phyloP scores from a whole-genome alignment of 495 filamentous ascomycete genomes.

The Sordaria brevicollis region DNA sequence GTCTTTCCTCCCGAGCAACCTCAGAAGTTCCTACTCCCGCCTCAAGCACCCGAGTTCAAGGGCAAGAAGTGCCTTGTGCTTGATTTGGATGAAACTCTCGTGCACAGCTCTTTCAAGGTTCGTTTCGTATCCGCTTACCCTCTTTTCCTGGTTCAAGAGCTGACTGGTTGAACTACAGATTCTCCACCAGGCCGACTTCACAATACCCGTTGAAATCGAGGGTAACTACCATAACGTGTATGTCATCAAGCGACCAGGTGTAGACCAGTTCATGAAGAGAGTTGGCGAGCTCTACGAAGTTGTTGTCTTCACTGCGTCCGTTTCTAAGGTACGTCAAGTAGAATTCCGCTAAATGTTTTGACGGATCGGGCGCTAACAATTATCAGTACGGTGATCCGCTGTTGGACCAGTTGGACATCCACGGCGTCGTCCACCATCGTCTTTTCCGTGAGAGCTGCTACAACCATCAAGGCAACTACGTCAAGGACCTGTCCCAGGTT shows the following conservation, averaged over 20 bases:
- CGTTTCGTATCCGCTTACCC: not conserved
- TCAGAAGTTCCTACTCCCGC: slow-evolving; percentile 68
- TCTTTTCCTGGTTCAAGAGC: not conserved
- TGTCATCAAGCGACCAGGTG: slow-evolving; percentile 95
- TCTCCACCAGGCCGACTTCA: slow-evolving; percentile 96
- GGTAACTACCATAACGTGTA: slow-evolving; percentile 99
- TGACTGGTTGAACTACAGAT: slow-evolving; percentile 48
- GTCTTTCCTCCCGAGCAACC: slow-evolving; percentile 28
- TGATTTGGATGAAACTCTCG: slow-evolving; percentile 95
- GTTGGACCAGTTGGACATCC: slow-evolving; percentile 94
- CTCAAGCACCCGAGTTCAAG: slow-evolving; percentile 62
- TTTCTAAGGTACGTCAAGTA: slow-evolving; percentile 70
- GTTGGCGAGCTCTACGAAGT: slow-evolving; percentile 97
- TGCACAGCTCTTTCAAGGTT: slow-evolving; percentile 99
- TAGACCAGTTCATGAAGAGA: slow-evolving; percentile 97
- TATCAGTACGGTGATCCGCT: slow-evolving; percentile 88
- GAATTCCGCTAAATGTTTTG: not conserved
- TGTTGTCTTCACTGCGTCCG: slow-evolving; percentile 96
- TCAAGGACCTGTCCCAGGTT: slow-evolving; percentile 96
- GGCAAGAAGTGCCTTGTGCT: slow-evolving; percentile 91
- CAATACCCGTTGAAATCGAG: slow-evolving; percentile 98
- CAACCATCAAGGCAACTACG: slow-evolving; percentile 98
- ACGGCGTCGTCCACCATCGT: slow-evolving; percentile 90
- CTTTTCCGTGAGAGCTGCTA: slow-evolving; percentile 98
- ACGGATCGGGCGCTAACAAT: slow-evolving; percentile 3